Base-by-base conservation (phyloP, 805 yeast genomes). In the Candida orba region DNA sequence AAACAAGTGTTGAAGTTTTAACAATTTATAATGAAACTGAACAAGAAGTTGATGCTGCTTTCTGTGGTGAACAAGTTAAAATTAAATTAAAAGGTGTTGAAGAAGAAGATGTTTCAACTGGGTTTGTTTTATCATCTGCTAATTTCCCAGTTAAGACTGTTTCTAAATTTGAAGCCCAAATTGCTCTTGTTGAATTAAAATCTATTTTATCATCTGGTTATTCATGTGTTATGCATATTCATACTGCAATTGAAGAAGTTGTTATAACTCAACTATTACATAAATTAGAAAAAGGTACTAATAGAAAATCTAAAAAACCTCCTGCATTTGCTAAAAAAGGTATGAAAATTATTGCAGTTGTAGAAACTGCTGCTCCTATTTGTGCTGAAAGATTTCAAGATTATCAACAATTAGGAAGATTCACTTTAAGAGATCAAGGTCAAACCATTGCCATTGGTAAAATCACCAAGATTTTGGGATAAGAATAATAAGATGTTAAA, bases 301-400 rank as follows among this genome's bases (percentile, higher is more conserved):
- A 91, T 77, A 84, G 96, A 72, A 85, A 81, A 67, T 86, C 96
- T 48, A 93, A 89, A 77, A 89, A 86, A 66, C 86, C 99, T 30
- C 99, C 99, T 48, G 95, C 97, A 41, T 93, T 89, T 66, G 99
- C 98, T 51, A 93, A 91, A 70, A 86, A 87, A 76, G 99, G 99
- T 59, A 91, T 91, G 98, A 91, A 88, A 80, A 79, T 93, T 56
- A 90, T 93, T 64, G 99, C 97, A 30, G 78, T 84, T 36, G 72
- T 93, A 59, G 96, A 90, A 69, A 73, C 89, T 15, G 72, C 79
- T 37, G 89, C 80, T 55, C 91, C 96, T 22, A 86, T 93, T 33
- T 93, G 98, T 72, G 82, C 91, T 41, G 99, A 93, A 71, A 82
- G 95, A 37, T 93, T 84, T 65, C 81, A 74, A 54, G 95, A 87